Evolutionary conservation across 1,284 basidiomycete species (phyloP).

Genomic region (Porodaedalea pini): DNA sequence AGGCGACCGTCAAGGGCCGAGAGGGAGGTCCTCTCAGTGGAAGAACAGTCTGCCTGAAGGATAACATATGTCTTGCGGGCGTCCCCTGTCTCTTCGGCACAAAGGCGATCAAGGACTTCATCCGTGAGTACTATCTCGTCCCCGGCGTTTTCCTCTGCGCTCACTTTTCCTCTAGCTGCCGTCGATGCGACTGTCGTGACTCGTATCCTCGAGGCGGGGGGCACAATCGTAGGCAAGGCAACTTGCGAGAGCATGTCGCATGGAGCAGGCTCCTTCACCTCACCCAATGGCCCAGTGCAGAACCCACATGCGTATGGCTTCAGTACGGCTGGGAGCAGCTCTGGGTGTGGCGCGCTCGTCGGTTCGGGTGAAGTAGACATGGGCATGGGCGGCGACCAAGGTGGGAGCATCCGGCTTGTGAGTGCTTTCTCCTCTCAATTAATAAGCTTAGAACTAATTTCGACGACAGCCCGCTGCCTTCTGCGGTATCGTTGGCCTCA

Average conservation of each 20-base stretch:
- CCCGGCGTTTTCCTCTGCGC: constrained; percentile 34
- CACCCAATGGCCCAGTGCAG: constrained; percentile 39
- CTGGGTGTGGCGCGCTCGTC: constrained; percentile 44
- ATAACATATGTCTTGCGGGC: constrained; percentile 38
- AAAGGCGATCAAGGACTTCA: constrained; percentile 32
- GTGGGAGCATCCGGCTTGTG: constrained; percentile 41
- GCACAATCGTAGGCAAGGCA: constrained; percentile 39
- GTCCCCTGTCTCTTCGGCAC: constrained; percentile 40
- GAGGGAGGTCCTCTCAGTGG: constrained; percentile 28
- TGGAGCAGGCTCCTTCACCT: constrained; percentile 37
- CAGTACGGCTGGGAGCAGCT: constrained; percentile 43
- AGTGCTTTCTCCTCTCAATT: constrained; percentile 1
- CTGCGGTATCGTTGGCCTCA: constrained; percentile 47
- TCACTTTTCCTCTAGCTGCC: not conserved
- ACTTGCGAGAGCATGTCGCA: constrained; percentile 41
- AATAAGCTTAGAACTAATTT: not conserved
- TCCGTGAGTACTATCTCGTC: constrained; percentile 34
- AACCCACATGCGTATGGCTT: constrained; percentile 44
- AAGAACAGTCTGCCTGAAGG: constrained; percentile 32
- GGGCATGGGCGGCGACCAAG: constrained; percentile 48
- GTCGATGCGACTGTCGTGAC: constrained; percentile 30
- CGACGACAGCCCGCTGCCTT: constrained; percentile 36
- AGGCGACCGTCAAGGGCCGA: constrained; percentile 29
- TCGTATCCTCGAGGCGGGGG: constrained; percentile 43
- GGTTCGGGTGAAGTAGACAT: constrained; percentile 40